Conservation (phyloP, 1,284 basidiomycete genomes). For the Malassezia pachydermatis region DNA sequence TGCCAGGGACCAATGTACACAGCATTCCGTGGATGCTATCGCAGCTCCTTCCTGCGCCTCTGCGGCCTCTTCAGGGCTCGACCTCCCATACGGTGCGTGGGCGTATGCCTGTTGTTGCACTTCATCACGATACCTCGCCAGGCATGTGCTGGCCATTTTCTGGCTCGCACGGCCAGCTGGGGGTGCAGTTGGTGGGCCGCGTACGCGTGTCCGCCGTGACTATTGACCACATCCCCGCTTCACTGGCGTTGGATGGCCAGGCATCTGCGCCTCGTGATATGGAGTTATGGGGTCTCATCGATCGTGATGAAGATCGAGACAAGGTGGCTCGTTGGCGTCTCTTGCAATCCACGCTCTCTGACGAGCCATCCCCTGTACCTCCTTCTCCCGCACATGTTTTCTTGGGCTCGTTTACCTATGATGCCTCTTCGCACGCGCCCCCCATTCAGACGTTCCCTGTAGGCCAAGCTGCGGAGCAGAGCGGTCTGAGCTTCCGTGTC, state of each 20-base stretch:
- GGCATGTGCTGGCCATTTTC: conserved; percentile 89
- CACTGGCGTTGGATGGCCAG: conserved; percentile 63
- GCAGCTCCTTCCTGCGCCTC: conserved; percentile 8
- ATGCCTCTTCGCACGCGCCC: conserved; percentile 53
- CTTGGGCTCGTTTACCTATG: conserved; percentile 69
- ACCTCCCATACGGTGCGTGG: conserved; percentile 53
- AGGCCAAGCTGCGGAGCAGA: conserved; percentile 51
- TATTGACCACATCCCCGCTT: conserved; percentile 73
- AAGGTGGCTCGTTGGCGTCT: conserved; percentile 48
- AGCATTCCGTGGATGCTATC: background rate
- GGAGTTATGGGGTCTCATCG: conserved; percentile 61
- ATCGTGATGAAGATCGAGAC: conserved; percentile 61
- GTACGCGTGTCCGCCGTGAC: conserved; percentile 66
- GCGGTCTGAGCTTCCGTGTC: conserved; percentile 66
- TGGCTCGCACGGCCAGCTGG: conserved; percentile 67
- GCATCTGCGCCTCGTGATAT: conserved; percentile 70
- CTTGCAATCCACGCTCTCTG: background rate
- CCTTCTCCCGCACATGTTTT: conserved; percentile 58
- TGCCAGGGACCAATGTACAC: background rate
- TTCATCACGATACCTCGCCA: conserved; percentile 68
- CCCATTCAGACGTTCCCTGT: conserved; percentile 81
- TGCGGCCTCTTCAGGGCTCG: too few relatives aligned
- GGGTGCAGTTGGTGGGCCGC: conserved; percentile 63
- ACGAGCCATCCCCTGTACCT: conserved; percentile 50
- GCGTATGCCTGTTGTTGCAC: conserved; percentile 67